Conservation (phyloP, 805 yeast species). For the Scheffersomyces amazonensis region DNA sequence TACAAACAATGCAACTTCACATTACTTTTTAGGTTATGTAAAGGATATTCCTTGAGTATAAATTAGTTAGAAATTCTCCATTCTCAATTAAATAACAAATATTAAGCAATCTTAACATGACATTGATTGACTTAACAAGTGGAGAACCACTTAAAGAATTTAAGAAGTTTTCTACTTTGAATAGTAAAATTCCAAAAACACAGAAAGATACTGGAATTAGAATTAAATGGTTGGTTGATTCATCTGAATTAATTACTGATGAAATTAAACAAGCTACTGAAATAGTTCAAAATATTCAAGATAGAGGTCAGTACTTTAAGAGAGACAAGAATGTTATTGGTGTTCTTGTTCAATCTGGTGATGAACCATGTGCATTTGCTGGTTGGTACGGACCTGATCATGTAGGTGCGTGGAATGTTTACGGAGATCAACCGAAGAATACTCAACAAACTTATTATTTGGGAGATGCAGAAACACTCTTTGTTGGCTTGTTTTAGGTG, state of each 20-base stretch:
- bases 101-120: background rate
- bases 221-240: background rate
- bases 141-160: background rate
- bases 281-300: background rate
- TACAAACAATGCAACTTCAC: too few species aligned
- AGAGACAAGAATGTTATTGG: background rate
- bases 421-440: background rate
- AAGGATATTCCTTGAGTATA: too few species aligned
- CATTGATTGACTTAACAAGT: background rate
- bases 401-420: background rate
- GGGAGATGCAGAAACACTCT: background rate
- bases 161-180: too few species aligned
- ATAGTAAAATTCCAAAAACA: background rate
- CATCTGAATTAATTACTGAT: background rate
- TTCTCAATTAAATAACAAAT: too few species aligned
- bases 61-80: too few species aligned
- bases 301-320: background rate
- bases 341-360: background rate
- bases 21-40: too few species aligned
- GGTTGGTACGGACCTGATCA: constrained; percentile 4
- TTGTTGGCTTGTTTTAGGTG: constrained; percentile 2
- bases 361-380: constrained; percentile 2
- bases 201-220: background rate
- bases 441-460: constrained; percentile 2
- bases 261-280: background rate